These are phyloP conservation scores for Hyphopichia khmerensis DNA, from an alignment of 1,139 yeast species.

Conservation along the genomic window DNA sequence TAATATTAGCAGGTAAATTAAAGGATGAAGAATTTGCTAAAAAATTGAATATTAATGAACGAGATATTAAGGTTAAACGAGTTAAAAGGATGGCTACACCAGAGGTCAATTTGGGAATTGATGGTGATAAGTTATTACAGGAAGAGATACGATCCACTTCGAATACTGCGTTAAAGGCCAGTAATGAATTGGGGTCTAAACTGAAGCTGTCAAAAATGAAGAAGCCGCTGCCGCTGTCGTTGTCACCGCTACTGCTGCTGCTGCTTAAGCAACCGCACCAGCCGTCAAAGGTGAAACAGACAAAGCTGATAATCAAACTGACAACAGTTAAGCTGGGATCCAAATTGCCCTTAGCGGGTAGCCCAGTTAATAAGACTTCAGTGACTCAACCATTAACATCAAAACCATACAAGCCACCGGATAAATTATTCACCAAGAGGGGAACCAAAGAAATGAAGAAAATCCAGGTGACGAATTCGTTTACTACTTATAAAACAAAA, in stretches of 20 bases:
- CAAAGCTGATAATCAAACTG: neutral
- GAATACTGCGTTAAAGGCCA: slow-evolving; percentile 4
- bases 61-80: neutral
- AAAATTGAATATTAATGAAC: neutral
- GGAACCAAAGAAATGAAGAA: too few relatives aligned
- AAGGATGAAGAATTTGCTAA: neutral
- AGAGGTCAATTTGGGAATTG: slow-evolving; percentile 21
- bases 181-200: neutral
- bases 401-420: too few relatives aligned
- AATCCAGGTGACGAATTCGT: too few relatives aligned
- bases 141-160: neutral
- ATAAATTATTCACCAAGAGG: too few relatives aligned
- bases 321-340: neutral
- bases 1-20: neutral
- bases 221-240: too few relatives aligned
- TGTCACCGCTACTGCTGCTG: too few relatives aligned
- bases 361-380: too few relatives aligned
- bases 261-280: too few relatives aligned
- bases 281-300: neutral
- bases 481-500: too few relatives aligned
- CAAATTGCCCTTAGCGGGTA: neutral
- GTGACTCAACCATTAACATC: too few relatives aligned
- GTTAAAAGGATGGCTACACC: neutral
- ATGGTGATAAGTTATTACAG: slow-evolving; percentile 21
- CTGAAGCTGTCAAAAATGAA: too few relatives aligned